Conservation (phyloP, 306 rosid genomes). For the Cucumis cinereus region DNA sequence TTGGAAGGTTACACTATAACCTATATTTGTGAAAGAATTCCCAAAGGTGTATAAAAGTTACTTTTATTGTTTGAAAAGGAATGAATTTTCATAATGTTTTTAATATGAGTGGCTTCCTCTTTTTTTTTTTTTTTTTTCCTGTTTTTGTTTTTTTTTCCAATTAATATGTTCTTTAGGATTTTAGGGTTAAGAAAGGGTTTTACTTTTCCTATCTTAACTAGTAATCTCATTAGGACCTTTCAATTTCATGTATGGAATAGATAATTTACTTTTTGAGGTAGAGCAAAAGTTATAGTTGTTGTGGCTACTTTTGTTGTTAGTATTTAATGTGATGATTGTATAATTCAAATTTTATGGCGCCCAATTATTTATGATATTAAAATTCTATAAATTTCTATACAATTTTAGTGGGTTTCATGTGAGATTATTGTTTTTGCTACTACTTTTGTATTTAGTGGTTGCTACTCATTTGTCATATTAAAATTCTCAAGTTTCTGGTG, state of each 20-base stretch:
- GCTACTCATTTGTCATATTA: background rate
- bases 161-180: background rate
- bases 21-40: background rate
- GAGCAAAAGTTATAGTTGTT: background rate
- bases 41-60: background rate
- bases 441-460: background rate
- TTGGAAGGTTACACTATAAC: background rate
- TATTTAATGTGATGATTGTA: background rate
- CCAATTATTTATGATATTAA: background rate
- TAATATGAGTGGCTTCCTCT: background rate
- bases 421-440: background rate
- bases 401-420: background rate
- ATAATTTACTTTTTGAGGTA: background rate
- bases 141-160: background rate
- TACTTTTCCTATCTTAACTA: background rate
- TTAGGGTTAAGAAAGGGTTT: background rate
- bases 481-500: background rate
- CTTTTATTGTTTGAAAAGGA: background rate
- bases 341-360: background rate
- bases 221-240: background rate
- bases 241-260: background rate
- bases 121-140: too few species aligned
- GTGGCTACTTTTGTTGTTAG: background rate
- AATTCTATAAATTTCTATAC: background rate
- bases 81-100: background rate